Conservation (phyloP, 768 basidiomycete species). For the Calocera cornea region DNA sequence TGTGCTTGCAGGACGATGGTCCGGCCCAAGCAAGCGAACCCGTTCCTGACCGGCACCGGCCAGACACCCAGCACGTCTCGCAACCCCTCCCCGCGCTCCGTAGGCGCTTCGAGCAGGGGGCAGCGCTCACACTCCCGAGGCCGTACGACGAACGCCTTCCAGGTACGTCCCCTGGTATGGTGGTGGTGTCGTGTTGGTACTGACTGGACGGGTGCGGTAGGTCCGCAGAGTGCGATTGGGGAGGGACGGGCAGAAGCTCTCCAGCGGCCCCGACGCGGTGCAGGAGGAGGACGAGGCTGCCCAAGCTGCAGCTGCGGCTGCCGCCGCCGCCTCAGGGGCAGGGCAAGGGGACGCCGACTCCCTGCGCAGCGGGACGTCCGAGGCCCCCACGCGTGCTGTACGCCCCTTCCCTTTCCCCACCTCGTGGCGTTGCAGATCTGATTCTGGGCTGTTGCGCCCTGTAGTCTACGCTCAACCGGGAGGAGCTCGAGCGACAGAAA, state of each 20-base stretch:
- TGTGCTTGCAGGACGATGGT: background rate
- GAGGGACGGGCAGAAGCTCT: background rate
- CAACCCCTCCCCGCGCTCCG: background rate
- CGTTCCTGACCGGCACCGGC: background rate
- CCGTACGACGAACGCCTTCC: background rate
- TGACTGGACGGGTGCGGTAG: background rate
- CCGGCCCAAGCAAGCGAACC: background rate
- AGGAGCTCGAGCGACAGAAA: background rate
- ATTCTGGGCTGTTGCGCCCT: background rate
- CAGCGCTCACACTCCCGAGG: background rate
- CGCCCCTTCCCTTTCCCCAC: background rate
- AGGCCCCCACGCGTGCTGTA: background rate
- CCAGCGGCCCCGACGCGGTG: background rate
- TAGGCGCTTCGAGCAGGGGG: background rate
- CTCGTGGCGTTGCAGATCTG: background rate
- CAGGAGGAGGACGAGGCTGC: background rate
- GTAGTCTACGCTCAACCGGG: background rate
- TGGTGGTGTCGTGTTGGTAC: background rate
- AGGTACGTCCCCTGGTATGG: background rate
- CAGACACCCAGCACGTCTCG: background rate
- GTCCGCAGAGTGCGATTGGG: background rate
- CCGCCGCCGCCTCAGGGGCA: too few relatives aligned
- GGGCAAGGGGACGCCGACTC: background rate
- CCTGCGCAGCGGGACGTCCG: background rate
- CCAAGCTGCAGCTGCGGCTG: background rate